Evolutionary conservation across 768 basidiomycete species (phyloP), one percentile per base, ranked within the genome.

Genomic region (Terana coerulea): DNA sequence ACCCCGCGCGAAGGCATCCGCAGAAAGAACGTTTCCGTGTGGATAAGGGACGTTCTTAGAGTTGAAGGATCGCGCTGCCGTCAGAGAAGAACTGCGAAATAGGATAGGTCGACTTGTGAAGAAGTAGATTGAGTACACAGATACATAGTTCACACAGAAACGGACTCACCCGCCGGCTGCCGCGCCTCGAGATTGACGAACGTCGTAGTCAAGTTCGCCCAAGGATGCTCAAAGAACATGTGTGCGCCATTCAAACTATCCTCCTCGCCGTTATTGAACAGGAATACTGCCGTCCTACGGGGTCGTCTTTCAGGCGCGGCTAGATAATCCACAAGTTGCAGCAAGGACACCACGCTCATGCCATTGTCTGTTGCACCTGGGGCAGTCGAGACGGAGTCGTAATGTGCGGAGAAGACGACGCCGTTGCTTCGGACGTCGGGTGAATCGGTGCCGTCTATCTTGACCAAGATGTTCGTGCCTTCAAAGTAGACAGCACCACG

Each of bases 181-280:
- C 3, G 89, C 88, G 12, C 91, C 90, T 93, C 91, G 6, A 93
- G 74, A 58, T 92, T 93, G 34, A 93, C 70, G 67, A 93, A 93
- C 0, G 76, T 76, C 24, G 80, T 74, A 0, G 80, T 75, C 21
- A 84, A 64, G 25, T 78, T 78, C 0, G 83, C 76, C 89, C 88
- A 91, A 0, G 86, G 83, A 54, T 93, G 89, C 56, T 80, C 71
- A 52, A 65, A 72, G 56, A 64, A 88, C 78, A 75, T 72, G 61
- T 83, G 82, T 7, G 88, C 84, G 21, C 90, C 90, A 53, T 84
- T 76, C 56, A 91, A 64, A 29, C 82, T 78, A 63, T 88, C 81
- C 59, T 93, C 90, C 61, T 92, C 91, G 1, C 85, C 90, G 54
- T 92, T 91, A 64, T 93, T 93, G 64, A 90, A 77, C 59, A 91